Evolutionary conservation across 495 filamentous ascomycete species (phyloP).

Genomic region (Aspergillus mulundensis): DNA sequence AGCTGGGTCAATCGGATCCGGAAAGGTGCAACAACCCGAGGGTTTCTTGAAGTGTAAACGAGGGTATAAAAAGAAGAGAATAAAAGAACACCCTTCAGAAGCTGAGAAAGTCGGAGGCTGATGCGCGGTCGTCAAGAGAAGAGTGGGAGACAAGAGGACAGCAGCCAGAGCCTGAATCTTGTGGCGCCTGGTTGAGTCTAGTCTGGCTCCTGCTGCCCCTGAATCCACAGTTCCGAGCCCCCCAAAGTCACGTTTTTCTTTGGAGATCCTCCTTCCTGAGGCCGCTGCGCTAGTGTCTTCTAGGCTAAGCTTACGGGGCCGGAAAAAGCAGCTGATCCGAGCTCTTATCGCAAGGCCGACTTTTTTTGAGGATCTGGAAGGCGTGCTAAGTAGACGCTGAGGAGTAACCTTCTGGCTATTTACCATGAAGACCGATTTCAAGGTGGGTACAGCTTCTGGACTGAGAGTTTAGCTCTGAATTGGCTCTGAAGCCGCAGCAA

Average conservation of each 20-base stretch:
- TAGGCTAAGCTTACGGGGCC: constrained; percentile 17
- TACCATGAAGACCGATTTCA: constrained; percentile 95
- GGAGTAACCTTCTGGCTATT: constrained; percentile 20
- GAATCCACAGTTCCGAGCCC: constrained; percentile 16
- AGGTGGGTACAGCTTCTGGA: constrained; percentile 48
- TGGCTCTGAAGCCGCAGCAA: not conserved
- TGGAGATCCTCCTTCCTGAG: constrained; percentile 7
- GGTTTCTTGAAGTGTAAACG: not conserved
- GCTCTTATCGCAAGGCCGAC: constrained; percentile 23
- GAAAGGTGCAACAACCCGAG: constrained; percentile 17
- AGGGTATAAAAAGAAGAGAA: not conserved
- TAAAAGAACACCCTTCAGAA: constrained; percentile 16
- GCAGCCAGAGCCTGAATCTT: constrained; percentile 13
- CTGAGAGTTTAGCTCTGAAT: not conserved
- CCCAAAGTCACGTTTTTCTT: constrained; percentile 8
- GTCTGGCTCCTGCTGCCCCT: constrained; percentile 24
- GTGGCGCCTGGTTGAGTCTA: constrained; percentile 15
- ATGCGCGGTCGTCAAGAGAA: constrained; percentile 4
- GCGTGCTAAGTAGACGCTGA: not conserved
- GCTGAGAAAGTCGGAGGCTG: constrained; percentile 18
- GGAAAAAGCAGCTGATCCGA: constrained; percentile 25
- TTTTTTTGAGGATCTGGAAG: constrained; percentile 14
- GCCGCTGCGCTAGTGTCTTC: constrained; percentile 14
- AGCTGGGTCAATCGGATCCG: constrained; percentile 17
- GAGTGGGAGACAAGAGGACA: constrained; percentile 7